Evolutionary conservation across 1,284 basidiomycete species (phyloP).

Genomic region (Filobasidium uniguttulatum): DNA sequence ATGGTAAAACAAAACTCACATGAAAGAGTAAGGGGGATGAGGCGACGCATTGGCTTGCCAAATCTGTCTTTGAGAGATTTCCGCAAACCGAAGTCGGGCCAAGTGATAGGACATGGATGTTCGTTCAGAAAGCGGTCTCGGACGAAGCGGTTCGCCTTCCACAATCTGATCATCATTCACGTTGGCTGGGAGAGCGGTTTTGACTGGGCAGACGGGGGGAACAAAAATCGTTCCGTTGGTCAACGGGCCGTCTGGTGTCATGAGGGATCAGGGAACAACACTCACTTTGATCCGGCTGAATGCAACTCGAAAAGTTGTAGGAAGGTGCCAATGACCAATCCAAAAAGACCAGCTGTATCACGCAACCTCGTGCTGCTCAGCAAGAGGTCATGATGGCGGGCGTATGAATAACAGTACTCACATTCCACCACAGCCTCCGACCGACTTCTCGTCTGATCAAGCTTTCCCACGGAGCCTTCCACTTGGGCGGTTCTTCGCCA

Average conservation of each 20-base stretch:
- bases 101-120: conserved; percentile 39
- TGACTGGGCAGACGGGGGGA: conserved; percentile 19
- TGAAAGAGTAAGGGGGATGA: conserved; percentile 36
- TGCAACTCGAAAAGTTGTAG: conserved; percentile 34
- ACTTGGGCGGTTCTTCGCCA: conserved; percentile 31
- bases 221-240: neutral
- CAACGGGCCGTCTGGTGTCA: too few species aligned
- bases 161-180: conserved; percentile 37
- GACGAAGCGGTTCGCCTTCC: conserved; percentile 32
- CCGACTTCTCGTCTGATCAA: conserved; percentile 37
- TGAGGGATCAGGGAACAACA: neutral
- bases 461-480: conserved; percentile 37
- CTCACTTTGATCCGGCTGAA: conserved; percentile 38
- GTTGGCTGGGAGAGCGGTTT: conserved; percentile 36
- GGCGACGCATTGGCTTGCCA: conserved; percentile 37
- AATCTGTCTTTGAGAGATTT: conserved; percentile 36
- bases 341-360: conserved; percentile 27
- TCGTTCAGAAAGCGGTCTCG: conserved; percentile 30
- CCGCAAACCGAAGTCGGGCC: conserved; percentile 33
- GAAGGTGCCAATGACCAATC: conserved; percentile 37
- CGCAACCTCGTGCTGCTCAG: neutral
- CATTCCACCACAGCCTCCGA: conserved; percentile 37
- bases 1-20: conserved; percentile 25
- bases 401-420: neutral
- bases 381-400: neutral